A percentile compares a stretch with the other conserved stretches of the same genome.
These are phyloP conservation scores for Torrubiella hemipterigena DNA, from an alignment of 2,329 filamentous ascomycete genomes.

Conservation along the genomic window DNA sequence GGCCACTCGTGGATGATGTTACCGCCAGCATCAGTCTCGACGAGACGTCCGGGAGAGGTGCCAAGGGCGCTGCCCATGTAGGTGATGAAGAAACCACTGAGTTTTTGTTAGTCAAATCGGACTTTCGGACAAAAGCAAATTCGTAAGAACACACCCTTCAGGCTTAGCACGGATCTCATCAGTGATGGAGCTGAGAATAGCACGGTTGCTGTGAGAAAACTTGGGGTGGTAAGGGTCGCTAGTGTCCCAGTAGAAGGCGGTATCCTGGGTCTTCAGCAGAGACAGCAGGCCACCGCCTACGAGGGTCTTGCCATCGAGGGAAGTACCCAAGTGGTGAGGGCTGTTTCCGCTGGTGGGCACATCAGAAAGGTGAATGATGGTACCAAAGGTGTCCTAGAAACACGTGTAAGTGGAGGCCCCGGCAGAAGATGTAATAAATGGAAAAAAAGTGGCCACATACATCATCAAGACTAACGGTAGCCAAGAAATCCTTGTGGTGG, in stretches of 20 bases:
- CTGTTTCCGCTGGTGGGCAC: conserved; percentile 47
- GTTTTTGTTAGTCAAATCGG: neutral
- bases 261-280: conserved; percentile 48
- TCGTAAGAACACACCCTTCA: conserved; percentile 34
- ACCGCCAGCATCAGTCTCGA: conserved; percentile 46
- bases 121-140: neutral
- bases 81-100: conserved; percentile 44
- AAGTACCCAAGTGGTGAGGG: conserved; percentile 45
- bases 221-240: conserved; percentile 44
- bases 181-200: conserved; percentile 44
- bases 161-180: conserved; percentile 54
- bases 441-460: conserved; percentile 15
- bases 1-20: conserved; percentile 53
- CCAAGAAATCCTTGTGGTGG: conserved; percentile 45
- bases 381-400: conserved; percentile 44
- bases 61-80: conserved; percentile 50
- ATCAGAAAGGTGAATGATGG: conserved; percentile 44
- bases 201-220: conserved; percentile 48
- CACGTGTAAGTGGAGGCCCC: conserved; percentile 5
- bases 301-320: conserved; percentile 43
- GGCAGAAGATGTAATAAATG: too few relatives aligned
- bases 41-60: conserved; percentile 44
- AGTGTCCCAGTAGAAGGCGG: conserved; percentile 50
- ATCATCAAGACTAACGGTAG: conserved; percentile 47
- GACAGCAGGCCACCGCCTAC: conserved; percentile 46